phyloP scores from a whole-genome alignment of 441 rosid species.

The Geranium incanum region DNA sequence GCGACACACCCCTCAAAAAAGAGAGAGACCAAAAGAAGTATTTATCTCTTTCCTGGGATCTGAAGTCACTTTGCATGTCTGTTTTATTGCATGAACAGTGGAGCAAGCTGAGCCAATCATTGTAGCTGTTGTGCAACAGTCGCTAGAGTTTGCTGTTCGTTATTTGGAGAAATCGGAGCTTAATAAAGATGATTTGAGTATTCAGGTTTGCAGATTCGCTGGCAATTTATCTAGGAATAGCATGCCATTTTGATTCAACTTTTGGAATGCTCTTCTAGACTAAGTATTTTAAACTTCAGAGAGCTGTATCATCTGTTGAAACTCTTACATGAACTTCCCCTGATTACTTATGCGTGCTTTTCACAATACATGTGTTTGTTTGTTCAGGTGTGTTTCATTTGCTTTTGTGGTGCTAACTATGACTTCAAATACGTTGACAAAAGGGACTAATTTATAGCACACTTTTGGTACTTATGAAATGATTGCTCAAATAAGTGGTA shows the following conservation, averaged over 20 bases:
- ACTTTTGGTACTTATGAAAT: background rate
- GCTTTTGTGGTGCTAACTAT: slow-evolving; percentile 1
- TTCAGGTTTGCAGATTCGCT: slow-evolving; percentile 56
- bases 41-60: slow-evolving; percentile 15
- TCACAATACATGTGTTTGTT: background rate
- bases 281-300: slow-evolving; percentile 2
- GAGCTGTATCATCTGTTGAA: slow-evolving; percentile 5
- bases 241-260: background rate
- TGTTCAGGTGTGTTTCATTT: background rate
- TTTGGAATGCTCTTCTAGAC: background rate
- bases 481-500: background rate
- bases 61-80: background rate
- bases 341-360: background rate
- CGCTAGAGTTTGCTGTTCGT: slow-evolving; percentile 76
- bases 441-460: background rate
- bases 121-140: slow-evolving; percentile 60
- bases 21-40: background rate
- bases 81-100: slow-evolving; percentile 39
- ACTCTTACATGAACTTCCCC: background rate
- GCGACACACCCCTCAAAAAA: background rate
- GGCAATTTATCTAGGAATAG: background rate
- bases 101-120: slow-evolving; percentile 69
- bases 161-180: slow-evolving; percentile 69
- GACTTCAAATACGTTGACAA: background rate
- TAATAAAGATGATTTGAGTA: slow-evolving; percentile 41